These are phyloP conservation scores for Fusarium equiseti DNA, from an alignment of 2,329 filamentous ascomycete species.

Conservation along the genomic window DNA sequence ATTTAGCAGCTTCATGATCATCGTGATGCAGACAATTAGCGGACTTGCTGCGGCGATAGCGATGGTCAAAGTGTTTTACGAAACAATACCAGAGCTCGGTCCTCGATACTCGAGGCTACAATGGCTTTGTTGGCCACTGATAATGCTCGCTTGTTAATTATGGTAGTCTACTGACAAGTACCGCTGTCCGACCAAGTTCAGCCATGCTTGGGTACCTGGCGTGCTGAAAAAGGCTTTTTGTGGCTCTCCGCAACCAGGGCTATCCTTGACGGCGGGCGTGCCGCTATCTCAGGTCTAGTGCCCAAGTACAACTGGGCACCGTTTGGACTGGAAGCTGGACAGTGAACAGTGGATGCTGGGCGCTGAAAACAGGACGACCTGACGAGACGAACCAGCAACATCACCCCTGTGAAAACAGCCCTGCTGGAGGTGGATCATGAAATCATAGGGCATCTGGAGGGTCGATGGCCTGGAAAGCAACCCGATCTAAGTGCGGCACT, in stretches of 20 bases:
- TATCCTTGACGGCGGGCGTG: constrained; percentile 45
- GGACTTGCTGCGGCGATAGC: constrained; percentile 26
- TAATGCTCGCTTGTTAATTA: constrained; percentile 3
- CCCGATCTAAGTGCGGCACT: constrained; percentile 40
- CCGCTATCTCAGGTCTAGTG: constrained; percentile 39
- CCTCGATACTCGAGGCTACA: constrained; percentile 22
- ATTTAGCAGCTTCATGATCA: constrained; percentile 27
- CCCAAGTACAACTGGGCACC: constrained; percentile 37
- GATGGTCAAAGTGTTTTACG: constrained; percentile 30
- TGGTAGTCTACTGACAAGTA: constrained; percentile 32
- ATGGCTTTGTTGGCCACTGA: constrained; percentile 21
- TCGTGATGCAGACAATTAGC: constrained; percentile 13
- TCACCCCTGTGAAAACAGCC: constrained; percentile 42
- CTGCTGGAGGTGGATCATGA: constrained; percentile 46
- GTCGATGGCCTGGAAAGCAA: constrained; percentile 39
- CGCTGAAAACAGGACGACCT: constrained; percentile 44
- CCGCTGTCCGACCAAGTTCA: constrained; percentile 36
- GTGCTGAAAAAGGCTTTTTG: constrained; percentile 42
- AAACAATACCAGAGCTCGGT: constrained; percentile 19
- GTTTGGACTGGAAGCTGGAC: constrained; percentile 34
- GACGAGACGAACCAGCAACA: constrained; percentile 41
- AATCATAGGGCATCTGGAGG: constrained; percentile 48
- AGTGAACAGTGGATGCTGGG: constrained; percentile 22
- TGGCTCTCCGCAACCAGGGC: constrained; percentile 41
- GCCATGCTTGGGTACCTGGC: constrained; percentile 40